Conservation (phyloP, 2,329 filamentous ascomycete genomes). For the Exophiala sp. region DNA sequence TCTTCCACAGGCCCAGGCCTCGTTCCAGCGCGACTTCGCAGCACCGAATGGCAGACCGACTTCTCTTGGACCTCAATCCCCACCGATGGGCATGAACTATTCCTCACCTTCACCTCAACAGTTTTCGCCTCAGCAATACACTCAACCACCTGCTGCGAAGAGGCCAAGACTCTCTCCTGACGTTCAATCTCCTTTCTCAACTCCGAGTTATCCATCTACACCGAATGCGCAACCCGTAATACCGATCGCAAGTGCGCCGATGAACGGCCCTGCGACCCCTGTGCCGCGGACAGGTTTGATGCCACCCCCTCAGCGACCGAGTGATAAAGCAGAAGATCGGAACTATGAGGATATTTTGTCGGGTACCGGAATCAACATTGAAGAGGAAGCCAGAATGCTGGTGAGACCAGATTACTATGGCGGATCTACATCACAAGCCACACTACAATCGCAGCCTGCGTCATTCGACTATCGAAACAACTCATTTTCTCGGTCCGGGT, state of each 20-base stretch:
- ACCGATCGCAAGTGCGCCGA: constrained; percentile 32
- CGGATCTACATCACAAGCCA: constrained; percentile 9
- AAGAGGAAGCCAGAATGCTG: constrained; percentile 23
- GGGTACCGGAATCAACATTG: constrained; percentile 26
- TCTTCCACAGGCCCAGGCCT: constrained; percentile 21
- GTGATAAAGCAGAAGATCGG: constrained; percentile 26
- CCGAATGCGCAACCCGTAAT: constrained; percentile 27
- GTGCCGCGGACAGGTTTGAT: constrained; percentile 45
- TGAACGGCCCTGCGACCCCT: constrained; percentile 53
- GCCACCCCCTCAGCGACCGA: constrained; percentile 58
- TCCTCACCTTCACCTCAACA: constrained; percentile 60
- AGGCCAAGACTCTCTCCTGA: constrained; percentile 65
- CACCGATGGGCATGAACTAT: constrained; percentile 28
- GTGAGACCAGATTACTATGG: constrained; percentile 22
- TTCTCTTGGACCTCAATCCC: constrained; percentile 26
- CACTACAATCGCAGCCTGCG: constrained; percentile 7
- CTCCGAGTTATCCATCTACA: constrained; percentile 35
- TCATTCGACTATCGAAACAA: constrained; percentile 17
- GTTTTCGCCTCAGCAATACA: constrained; percentile 45
- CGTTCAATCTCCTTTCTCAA: constrained; percentile 55
- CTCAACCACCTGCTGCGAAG: constrained; percentile 61
- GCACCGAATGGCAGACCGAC: constrained; percentile 23
- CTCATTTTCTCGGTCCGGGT: constrained; percentile 10
- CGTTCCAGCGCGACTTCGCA: constrained; percentile 22
- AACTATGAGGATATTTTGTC: constrained; percentile 25